Evolutionary conservation across 805 yeast species (phyloP), one percentile per base, ranked within the genome.

Genomic region (Nakazawaea sp.): DNA sequence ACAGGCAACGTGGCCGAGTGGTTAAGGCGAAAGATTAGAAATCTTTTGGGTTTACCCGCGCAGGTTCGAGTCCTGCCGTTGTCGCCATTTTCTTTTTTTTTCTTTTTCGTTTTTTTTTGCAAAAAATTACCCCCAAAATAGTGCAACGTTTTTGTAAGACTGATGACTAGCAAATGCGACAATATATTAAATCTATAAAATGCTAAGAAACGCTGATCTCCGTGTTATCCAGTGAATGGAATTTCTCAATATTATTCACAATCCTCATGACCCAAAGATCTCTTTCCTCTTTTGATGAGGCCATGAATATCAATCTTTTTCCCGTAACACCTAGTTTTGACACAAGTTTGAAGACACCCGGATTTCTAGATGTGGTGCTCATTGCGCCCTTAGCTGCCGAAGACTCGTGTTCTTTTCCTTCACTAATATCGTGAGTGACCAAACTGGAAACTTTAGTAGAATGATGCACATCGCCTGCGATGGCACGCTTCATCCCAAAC

Each of bases 281-380:
- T 37, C 89, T 64, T 47, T 87, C 95, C 43, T 81, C 81, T 27
- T 90, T 61, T 1, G 95, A 84, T 32, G 88, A 58, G 8, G 96
- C 80, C 73, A 87, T 68, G 52, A 89, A 88, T 3, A 82, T 79
- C 61, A 82, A 64, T 31, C 78, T 68, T 35, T 66, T 66, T 1
- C 95, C 92, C 1, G 79, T 70, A 2, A 75, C 71, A 4, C 89
- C 90, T 27, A 82, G 56, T 36, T 73, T 67, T 13, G 70, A 62
- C 4, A 70, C 70, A 50, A 72, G 55, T 33, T 56, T 69, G 4
- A 70, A 37, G 19, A 68, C 41, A 0, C 71, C 68, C 4, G 43
- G 19, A 32, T 31, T 36, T 36, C 28, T 12, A 5, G 29, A 18
- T 9, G 36, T 18, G 12, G 38, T 20, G 25, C 15, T n/a, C n/a